A percentile compares a stretch with the other conserved stretches of the same genome.
Evolutionary conservation across 257 asterid genomes (phyloP).

Genomic region (Nicotiana otophora): DNA sequence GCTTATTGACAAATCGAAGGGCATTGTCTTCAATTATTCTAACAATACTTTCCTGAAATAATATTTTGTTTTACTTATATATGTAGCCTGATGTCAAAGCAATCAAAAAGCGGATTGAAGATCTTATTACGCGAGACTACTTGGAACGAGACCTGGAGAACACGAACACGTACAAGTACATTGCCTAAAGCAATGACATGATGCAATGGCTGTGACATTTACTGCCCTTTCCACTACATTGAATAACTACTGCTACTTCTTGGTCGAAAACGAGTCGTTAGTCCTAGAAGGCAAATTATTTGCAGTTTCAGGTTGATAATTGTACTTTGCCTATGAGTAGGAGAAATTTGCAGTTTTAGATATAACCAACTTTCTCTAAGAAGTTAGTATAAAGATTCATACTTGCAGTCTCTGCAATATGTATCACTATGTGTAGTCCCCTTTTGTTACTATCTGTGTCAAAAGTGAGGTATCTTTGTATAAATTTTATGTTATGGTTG

Average conservation of each 20-base stretch:
- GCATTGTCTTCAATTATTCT: too few species aligned
- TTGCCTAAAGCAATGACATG: conserved; percentile 24
- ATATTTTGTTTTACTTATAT: not conserved
- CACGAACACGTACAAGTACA: conserved; percentile 38
- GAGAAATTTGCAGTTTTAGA: not conserved
- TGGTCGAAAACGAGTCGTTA: not conserved
- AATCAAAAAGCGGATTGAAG: conserved; percentile 55
- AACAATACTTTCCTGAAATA: not conserved
- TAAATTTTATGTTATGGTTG: not conserved
- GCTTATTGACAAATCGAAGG: not conserved
- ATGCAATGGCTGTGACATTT: not conserved
- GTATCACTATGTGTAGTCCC: not conserved
- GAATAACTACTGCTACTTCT: not conserved
- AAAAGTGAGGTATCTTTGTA: not conserved
- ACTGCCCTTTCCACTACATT: not conserved
- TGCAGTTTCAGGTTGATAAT: not conserved
- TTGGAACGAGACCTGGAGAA: conserved; percentile 45
- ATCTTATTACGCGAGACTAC: conserved; percentile 41
- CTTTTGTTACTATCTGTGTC: not conserved
- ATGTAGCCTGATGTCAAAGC: conserved; percentile 46
- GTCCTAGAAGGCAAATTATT: not conserved
- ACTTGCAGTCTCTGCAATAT: not conserved
- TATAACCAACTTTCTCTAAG: not conserved
- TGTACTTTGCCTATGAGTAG: not conserved
- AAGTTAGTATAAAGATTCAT: not conserved